Base-by-base conservation (phyloP, 2,329 filamentous ascomycete species). In the Aspergillus japonicus region DNA sequence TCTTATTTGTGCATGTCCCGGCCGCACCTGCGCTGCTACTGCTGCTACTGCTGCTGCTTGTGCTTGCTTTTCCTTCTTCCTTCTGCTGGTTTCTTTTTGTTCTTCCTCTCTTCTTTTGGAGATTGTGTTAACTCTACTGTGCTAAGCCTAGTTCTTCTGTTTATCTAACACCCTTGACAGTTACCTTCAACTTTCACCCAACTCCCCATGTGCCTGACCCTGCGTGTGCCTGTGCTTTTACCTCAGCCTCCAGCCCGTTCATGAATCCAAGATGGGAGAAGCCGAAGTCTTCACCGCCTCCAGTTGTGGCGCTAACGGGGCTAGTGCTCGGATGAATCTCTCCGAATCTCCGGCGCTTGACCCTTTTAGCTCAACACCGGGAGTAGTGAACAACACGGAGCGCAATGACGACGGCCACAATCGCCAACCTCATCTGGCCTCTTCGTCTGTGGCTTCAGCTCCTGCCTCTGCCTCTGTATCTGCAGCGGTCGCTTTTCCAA, bases 261-360 rank as follows among this genome's bases (percentile, higher is more conserved):
- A 51, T 47, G 47, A 42, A 47, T 42, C 19, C 33, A 14, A 23
- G 54, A 62, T 63, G 60, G 59, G 63, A 50, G 49, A 49, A 39
- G 7, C 29, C 39, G 24, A 47, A 26, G 24, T 53, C 14, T 56
- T 57, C 58, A 62, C 60, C 58, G 61, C 54, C 59, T 42, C 50
- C 49, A 19, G 24, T 50, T 33, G 61, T 56, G 58, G 55, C 47
- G 35, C 55, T 48, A 58, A 57, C 39, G 61, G 60, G 57, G 60
- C 56, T 62, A 61, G 63, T 51, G 54, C 19, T 56, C 66, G 62
- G 66, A 62, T 49, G 19, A 44, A 52, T 47, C 54, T 50, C 47
- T 63, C 68, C 64, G 66, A 61, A 35, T 47, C 50, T 64, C 64
- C 66, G 62, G 60, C 60, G 61, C 66, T 68, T 68, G 61, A 62